Base-by-base conservation (phyloP, 1,284 basidiomycete species). In the Rhodotorula sp. region DNA sequence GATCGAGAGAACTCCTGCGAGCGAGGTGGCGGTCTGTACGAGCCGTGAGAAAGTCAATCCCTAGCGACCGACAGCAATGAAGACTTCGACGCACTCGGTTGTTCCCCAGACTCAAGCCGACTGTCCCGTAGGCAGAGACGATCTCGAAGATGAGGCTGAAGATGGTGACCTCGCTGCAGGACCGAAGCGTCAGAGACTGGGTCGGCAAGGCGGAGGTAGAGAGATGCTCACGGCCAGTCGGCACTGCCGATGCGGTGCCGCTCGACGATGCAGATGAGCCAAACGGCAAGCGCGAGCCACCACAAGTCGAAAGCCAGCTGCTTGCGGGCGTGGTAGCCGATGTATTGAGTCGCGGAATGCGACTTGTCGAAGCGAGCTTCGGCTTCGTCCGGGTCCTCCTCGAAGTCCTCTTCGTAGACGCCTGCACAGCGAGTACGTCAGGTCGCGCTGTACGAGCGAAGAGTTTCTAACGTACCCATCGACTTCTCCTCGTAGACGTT, bases 401-500 rank as follows among this genome's bases (percentile, higher is more conserved):
- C 81, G 13, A 59, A 59, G 47, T 69, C 64, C 53, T 85, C 81
- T 20, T 83, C 81, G 76, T 87, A 94, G 47, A 94, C 82, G 1
- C 92, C 92, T 20, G 63, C 7, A 16, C 28, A 93, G 83, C 0
- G 89, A 90, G 1, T 10, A 9, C 46, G 26, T 53, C 5, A 64
- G 62, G 5, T n/a, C 30, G 13, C 11, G 26, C 6, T n/a, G 4
- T 2, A 18, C 6, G 13, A 54, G 20, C 0, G 20, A 30, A 6
- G 8, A 28, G 15, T 9, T 5, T 9, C n/a, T 1, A 34, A 54
- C 65, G 28, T 26, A 67, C 67, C 70, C 59, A 77, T 73, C 3
- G 72, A 68, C 68, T 86, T 87, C n/a, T 97, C 94, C 79, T 99
- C 95, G 80, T 97, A 98, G 1, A 98, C 95, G 80, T 98, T 98